Conservation (phyloP, 805 yeast genomes). For the Hanseniaspora clermontiae region DNA sequence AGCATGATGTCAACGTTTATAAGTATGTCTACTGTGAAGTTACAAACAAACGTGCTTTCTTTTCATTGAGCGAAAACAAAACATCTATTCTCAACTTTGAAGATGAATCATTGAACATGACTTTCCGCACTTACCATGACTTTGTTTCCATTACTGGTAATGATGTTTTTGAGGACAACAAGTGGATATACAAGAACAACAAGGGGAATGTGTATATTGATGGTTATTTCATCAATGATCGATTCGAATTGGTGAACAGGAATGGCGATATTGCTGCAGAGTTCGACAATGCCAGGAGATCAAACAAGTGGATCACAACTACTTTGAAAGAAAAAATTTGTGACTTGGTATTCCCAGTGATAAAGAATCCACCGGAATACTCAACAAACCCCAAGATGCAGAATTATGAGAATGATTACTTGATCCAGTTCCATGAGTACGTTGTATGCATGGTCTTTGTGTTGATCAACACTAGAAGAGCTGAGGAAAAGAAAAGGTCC, state of each 20-base stretch:
- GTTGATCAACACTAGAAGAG: too few relatives aligned
- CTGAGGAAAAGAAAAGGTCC: too few relatives aligned
- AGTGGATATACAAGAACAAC: conserved; percentile 2
- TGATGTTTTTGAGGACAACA: not conserved
- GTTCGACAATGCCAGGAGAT: not conserved
- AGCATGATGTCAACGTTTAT: not conserved
- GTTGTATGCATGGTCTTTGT: not conserved
- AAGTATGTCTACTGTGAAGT: not conserved
- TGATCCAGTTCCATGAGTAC: not conserved
- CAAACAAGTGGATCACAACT: conserved; percentile 1
- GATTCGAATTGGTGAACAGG: not conserved
- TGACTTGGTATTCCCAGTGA: not conserved
- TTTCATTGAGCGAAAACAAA: not conserved
- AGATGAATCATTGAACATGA: not conserved
- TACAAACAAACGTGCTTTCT: not conserved
- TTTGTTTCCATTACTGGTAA: not conserved
- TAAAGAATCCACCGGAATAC: not conserved
- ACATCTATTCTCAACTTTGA: not conserved
- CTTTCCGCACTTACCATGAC: not conserved
- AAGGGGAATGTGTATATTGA: not conserved
- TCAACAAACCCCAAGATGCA: not conserved
- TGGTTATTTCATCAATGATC: not conserved
- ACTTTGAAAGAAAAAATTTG: not conserved
- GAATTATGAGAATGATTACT: not conserved
- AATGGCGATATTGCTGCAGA: not conserved